Evolutionary conservation across 768 basidiomycete genomes (phyloP).

Genomic region (Favolaschia claudopus): DNA sequence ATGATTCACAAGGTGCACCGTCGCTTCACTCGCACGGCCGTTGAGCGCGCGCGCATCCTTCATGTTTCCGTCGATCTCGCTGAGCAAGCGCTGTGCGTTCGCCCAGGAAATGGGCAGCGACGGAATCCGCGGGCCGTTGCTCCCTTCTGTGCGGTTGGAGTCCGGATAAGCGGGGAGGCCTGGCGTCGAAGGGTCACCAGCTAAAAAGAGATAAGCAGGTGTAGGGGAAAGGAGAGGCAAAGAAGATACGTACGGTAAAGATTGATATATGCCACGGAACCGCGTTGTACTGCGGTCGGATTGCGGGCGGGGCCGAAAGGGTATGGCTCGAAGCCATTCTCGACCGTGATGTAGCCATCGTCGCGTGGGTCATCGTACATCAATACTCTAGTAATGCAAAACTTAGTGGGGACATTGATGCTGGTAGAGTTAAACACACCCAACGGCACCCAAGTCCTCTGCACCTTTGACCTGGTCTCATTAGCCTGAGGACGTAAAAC

Average conservation of each 20-base stretch:
- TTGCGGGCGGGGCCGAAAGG: conserved; percentile 91
- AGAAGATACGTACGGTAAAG: conserved; percentile 48
- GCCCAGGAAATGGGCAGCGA: conserved; percentile 91
- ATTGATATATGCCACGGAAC: conserved; percentile 78
- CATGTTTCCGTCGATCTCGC: conserved; percentile 53
- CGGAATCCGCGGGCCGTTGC: conserved; percentile 77
- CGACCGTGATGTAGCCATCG: conserved; percentile 78
- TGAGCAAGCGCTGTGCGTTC: conserved; percentile 76
- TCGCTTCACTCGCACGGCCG: conserved; percentile 56
- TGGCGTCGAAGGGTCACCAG: conserved; percentile 87
- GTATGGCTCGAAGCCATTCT: conserved; percentile 80
- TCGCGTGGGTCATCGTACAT: conserved; percentile 90
- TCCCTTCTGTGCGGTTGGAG: conserved; percentile 64
- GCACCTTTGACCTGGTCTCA: conserved; percentile 74
- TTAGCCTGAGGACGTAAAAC: conserved; percentile 8
- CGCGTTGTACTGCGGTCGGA: conserved; percentile 84
- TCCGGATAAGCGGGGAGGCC: conserved; percentile 88
- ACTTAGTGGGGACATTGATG: background rate
- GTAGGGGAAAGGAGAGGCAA: too few relatives aligned
- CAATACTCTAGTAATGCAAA: conserved; percentile 48
- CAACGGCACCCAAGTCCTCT: conserved; percentile 82
- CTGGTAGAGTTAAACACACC: conserved; percentile 29
- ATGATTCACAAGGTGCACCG: conserved; percentile 61
- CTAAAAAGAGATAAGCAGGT: background rate
- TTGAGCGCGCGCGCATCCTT: conserved; percentile 43